Conservation (phyloP, 805 yeast species). For the Nakazawaea ernobii region DNA sequence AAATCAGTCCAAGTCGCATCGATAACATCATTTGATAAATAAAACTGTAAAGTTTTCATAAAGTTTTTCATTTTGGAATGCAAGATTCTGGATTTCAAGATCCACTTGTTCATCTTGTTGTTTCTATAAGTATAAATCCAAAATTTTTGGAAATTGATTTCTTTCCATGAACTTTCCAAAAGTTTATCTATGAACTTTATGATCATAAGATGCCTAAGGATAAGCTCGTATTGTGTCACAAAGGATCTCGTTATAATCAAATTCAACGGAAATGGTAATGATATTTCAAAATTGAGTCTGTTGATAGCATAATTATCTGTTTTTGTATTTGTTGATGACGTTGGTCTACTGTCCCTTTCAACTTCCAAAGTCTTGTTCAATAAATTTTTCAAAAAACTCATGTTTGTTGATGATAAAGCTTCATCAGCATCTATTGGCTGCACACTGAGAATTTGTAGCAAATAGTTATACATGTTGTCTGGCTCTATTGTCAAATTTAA, state of each 20-base stretch:
- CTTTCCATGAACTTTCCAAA: slow-evolving; percentile 67
- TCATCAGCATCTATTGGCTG: slow-evolving; percentile 50
- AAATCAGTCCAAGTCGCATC: slow-evolving; percentile 48
- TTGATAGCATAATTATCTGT: slow-evolving; percentile 40
- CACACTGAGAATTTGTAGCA: slow-evolving; percentile 46
- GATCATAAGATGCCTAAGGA: slow-evolving; percentile 65
- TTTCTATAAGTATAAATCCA: slow-evolving; percentile 56
- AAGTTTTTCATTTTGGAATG: slow-evolving; percentile 55
- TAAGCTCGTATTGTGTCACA: slow-evolving; percentile 69
- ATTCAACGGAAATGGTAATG: slow-evolving; percentile 85
- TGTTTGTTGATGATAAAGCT: slow-evolving; percentile 38
- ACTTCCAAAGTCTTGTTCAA: slow-evolving; percentile 36
- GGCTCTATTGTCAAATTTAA: slow-evolving; percentile 35
- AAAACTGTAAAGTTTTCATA: slow-evolving; percentile 47
- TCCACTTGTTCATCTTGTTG: slow-evolving; percentile 43
- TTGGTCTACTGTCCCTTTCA: slow-evolving; percentile 14
- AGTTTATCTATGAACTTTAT: slow-evolving; percentile 57
- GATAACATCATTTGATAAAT: slow-evolving; percentile 53
- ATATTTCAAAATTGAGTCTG: slow-evolving; percentile 47
- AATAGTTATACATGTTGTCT: slow-evolving; percentile 31
- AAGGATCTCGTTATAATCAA: slow-evolving; percentile 66
- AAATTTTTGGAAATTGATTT: slow-evolving; percentile 53
- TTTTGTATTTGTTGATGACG: slow-evolving; percentile 22
- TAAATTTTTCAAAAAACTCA: slow-evolving; percentile 36
- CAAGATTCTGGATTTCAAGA: slow-evolving; percentile 46